Conservation (phyloP, 1,284 basidiomycete genomes). For the Psilocybe mexicana region DNA sequence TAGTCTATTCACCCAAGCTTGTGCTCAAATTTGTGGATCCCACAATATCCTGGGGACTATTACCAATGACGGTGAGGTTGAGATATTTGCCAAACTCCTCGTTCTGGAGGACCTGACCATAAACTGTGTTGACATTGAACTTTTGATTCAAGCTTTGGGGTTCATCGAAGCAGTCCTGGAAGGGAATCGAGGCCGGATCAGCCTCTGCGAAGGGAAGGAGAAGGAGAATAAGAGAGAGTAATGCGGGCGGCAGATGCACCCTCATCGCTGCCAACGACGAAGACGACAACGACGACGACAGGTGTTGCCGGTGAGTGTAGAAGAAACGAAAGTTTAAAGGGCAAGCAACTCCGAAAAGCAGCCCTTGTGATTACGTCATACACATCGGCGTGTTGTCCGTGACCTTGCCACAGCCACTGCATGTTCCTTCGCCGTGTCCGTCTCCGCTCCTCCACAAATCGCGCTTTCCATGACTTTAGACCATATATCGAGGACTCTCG, state of each 20-base stretch:
- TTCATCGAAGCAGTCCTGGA: conserved; percentile 58
- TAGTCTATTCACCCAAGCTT: conserved; percentile 57
- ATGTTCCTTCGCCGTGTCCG: conserved; percentile 22
- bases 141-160: conserved; percentile 52
- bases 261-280: conserved; percentile 23
- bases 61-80: conserved; percentile 68
- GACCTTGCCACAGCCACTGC: conserved; percentile 1
- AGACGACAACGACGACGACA: conserved; percentile 10
- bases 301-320: conserved; percentile 1
- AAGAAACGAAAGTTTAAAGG: conserved; percentile 1
- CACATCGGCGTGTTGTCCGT: neutral
- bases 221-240: conserved; percentile 17
- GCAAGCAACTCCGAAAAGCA: conserved; percentile 2
- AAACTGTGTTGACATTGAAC: conserved; percentile 70
- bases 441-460: conserved; percentile 11
- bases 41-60: conserved; percentile 55
- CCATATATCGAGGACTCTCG: conserved; percentile 37
- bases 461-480: conserved; percentile 33
- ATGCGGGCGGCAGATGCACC: conserved; percentile 16
- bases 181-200: conserved; percentile 53
- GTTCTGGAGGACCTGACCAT: conserved; percentile 67
- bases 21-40: conserved; percentile 60
- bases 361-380: conserved; percentile 24
- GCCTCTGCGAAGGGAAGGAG: conserved; percentile 31
- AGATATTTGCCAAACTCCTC: conserved; percentile 46